Conservation (phyloP, 805 yeast species). For the Naumovozyma baii region DNA sequence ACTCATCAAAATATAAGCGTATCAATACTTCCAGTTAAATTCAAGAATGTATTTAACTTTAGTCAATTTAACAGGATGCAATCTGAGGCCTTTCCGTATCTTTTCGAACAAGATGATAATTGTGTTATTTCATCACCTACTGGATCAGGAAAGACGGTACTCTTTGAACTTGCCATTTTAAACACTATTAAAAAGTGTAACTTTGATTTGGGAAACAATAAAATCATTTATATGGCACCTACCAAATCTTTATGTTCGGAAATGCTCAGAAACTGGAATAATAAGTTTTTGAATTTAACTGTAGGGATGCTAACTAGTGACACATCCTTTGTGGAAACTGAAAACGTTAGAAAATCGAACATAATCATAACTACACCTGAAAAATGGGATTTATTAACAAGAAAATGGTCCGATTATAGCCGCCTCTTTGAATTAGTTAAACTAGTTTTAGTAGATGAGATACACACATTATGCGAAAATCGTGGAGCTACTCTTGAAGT, state of each 20-base stretch:
- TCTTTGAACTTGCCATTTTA: conserved; percentile 45
- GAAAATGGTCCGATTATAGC: conserved; percentile 39
- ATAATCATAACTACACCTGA: conserved; percentile 53
- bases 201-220: conserved; percentile 10
- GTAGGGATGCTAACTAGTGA: conserved; percentile 50
- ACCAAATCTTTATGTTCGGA: conserved; percentile 49
- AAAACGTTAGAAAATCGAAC: conserved; percentile 38
- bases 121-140: conserved; percentile 47
- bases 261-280: conserved; percentile 38
- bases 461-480: conserved; percentile 37
- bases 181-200: conserved; percentile 21
- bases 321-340: conserved; percentile 37
- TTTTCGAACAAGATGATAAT: conserved; percentile 33
- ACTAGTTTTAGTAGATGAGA: conserved; percentile 40
- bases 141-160: conserved; percentile 50
- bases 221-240: conserved; percentile 47
- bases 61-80: conserved; percentile 41
- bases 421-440: conserved; percentile 34
- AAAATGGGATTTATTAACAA: conserved; percentile 50
- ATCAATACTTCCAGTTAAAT: conserved; percentile 28
- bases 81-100: conserved; percentile 32
- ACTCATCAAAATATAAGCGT: background rate
- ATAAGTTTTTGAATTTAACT: conserved; percentile 34
- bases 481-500: conserved; percentile 43
- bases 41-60: conserved; percentile 18